Base-by-base conservation (phyloP, 1,284 basidiomycete species). In the Cerioporus squamosus region DNA sequence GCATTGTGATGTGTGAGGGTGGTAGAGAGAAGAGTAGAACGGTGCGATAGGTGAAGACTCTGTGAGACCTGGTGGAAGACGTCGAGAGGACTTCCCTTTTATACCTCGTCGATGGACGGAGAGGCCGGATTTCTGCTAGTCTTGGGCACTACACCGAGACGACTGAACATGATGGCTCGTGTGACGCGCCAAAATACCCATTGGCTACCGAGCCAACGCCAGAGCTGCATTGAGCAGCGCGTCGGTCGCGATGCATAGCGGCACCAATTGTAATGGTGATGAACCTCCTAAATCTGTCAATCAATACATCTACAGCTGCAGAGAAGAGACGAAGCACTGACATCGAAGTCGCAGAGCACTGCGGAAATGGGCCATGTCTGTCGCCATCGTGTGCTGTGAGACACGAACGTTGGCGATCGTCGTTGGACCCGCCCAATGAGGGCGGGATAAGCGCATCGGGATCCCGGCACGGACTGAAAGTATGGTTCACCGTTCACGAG, bases 1-100 rank as follows among this genome's bases (percentile, higher is more conserved):
- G 55, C 61, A 63, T 63, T 60, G 50, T 55, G 55, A 58, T 62
- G n/a, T 23, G 48, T 56, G 48, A 38, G 20, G 40, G 31, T 20
- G 22, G 26, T 7, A 17, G 44, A 36, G 23, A 36, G n/a, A 18
- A 50, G 39, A 40, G 50, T 43, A 29, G 43, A 29, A 29, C 6
- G 5, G 44, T 22, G 39, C 42, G 26, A 45, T 36, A 23, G 22
- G 45, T 23, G 44, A 33, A 44, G 44, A 57, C 44, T 54, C 47
- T 57, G 55, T 17, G 55, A 57, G 55, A 51, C 52, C 47, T 61
- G 59, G 24, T 36, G 55, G 31, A 45, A 31, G 31, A 33, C 51
- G 39, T 12, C 9, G 24, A 39, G 24, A 14, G 8, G 29, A 18
- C 2, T 12, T 31, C 20, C 44, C 24, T 40, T 61, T 61, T 61